These are phyloP conservation scores for Calonectria multiphialidica DNA, from an alignment of 2,329 filamentous ascomycete genomes.

Conservation along the genomic window DNA sequence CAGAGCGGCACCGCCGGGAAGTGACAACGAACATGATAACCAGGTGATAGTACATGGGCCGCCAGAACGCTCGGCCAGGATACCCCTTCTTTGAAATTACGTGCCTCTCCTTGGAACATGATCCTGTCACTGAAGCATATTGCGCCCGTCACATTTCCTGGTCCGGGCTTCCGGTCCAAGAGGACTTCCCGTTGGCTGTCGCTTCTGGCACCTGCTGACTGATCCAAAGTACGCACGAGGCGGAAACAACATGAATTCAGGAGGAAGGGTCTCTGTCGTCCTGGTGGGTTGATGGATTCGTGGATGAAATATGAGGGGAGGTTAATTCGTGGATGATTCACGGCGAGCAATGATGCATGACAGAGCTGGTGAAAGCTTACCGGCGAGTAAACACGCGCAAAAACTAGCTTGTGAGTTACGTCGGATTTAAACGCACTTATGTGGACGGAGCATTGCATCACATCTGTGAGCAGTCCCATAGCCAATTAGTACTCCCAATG, in stretches of 20 bases:
- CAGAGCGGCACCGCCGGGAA: neutral
- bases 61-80: slow-evolving; percentile 3
- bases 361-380: neutral
- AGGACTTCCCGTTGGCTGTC: slow-evolving; percentile 1
- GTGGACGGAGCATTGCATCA: neutral
- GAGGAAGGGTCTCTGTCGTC: neutral
- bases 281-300: neutral
- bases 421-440: neutral
- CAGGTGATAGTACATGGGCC: neutral
- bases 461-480: neutral
- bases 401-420: neutral
- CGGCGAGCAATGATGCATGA: neutral
- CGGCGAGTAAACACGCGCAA: neutral
- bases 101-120: slow-evolving; percentile 6
- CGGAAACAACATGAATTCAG: neutral
- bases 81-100: slow-evolving; percentile 19
- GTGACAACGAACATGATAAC: neutral
- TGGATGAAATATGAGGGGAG: slow-evolving; percentile 7
- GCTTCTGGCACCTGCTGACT: slow-evolving; percentile 10
- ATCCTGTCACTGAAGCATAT: slow-evolving; percentile 1
- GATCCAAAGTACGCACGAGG: neutral
- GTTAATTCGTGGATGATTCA: neutral
- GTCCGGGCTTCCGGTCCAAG: slow-evolving; percentile 16
- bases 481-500: neutral
- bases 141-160: slow-evolving; percentile 12